A percentile compares a stretch with the other conserved stretches of the same genome.
Conservation (phyloP, 2,329 filamentous ascomycete genomes). For the Teratosphaeria pseudoeucalypti region DNA sequence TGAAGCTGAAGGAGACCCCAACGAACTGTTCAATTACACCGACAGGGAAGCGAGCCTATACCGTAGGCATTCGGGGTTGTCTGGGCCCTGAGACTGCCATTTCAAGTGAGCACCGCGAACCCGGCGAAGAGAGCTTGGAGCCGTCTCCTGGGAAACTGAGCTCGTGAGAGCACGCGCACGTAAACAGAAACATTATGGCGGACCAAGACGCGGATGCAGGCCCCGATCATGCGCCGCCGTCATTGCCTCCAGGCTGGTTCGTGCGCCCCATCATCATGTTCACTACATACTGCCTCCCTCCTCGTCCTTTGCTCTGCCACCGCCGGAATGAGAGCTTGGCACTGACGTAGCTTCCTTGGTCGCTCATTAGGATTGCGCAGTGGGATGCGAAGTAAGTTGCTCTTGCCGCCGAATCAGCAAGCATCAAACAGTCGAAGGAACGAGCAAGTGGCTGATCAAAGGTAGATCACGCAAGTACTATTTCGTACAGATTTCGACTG, state of each 20-base stretch:
- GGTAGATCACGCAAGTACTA: slow-evolving; percentile 32
- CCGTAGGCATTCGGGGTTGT: neutral
- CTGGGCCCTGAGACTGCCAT: neutral
- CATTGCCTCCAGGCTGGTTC: slow-evolving; percentile 31
- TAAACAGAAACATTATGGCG: slow-evolving; percentile 15
- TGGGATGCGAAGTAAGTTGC: slow-evolving; percentile 30
- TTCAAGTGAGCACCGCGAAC: neutral
- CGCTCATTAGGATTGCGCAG: slow-evolving; percentile 28
- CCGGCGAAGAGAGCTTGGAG: neutral
- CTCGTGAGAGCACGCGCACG: neutral
- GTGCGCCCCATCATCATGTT: slow-evolving; percentile 6
- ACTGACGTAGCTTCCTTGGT: slow-evolving; percentile 22
- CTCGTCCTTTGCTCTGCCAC: neutral
- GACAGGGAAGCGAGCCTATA: neutral
- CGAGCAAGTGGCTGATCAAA: slow-evolving; percentile 2
- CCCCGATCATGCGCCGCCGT: slow-evolving; percentile 28
- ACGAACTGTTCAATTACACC: neutral
- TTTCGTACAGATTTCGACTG: slow-evolving; percentile 32
- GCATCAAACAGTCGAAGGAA: neutral
- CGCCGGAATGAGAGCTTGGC: slow-evolving; percentile 15
- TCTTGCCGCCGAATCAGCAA: neutral
- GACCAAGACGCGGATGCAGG: slow-evolving; percentile 26
- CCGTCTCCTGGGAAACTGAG: neutral
- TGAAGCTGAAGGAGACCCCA: neutral
- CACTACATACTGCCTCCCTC: slow-evolving; percentile 4